A percentile compares a stretch with the other conserved stretches of the same genome.
Evolutionary conservation across 73 alveolate genomes (phyloP).

Genomic region (Durusdinium trenchii): DNA sequence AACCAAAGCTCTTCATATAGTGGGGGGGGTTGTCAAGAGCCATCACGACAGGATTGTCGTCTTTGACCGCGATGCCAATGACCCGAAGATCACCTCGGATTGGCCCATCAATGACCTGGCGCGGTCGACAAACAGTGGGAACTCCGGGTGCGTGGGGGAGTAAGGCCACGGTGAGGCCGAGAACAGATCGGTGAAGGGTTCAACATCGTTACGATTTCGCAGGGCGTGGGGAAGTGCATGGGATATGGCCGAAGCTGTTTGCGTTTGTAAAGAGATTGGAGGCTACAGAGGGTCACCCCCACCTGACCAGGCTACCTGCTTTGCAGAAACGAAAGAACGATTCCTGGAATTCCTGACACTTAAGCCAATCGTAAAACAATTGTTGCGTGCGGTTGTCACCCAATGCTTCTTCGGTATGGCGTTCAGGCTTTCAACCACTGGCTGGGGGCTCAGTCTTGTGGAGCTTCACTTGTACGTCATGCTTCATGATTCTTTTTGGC

Average conservation of each 20-base stretch:
- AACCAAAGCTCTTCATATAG: too few relatives aligned
- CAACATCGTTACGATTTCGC: too few relatives aligned
- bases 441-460: conserved; percentile 7
- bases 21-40: too few relatives aligned
- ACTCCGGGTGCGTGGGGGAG: not conserved
- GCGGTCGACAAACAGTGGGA: not conserved
- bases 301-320: too few relatives aligned
- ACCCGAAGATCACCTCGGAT: conserved; percentile 71
- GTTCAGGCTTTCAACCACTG: conserved; percentile 46
- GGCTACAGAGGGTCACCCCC: too few relatives aligned
- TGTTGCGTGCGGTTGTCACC: not conserved
- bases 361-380: not conserved
- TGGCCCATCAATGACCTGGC: conserved; percentile 86
- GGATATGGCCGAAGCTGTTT: too few relatives aligned
- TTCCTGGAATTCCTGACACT: not conserved
- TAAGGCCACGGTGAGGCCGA: not conserved
- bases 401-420: not conserved
- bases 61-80: conserved; percentile 84
- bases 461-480: too few relatives aligned
- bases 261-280: too few relatives aligned
- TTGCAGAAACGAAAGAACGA: not conserved
- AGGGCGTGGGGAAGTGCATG: too few relatives aligned
- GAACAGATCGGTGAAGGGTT: not conserved
- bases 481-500: too few relatives aligned
- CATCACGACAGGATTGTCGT: conserved; percentile 61